Evolutionary conservation across 306 rosid genomes (phyloP).

Genomic region (Echinosophora koreensis): DNA sequence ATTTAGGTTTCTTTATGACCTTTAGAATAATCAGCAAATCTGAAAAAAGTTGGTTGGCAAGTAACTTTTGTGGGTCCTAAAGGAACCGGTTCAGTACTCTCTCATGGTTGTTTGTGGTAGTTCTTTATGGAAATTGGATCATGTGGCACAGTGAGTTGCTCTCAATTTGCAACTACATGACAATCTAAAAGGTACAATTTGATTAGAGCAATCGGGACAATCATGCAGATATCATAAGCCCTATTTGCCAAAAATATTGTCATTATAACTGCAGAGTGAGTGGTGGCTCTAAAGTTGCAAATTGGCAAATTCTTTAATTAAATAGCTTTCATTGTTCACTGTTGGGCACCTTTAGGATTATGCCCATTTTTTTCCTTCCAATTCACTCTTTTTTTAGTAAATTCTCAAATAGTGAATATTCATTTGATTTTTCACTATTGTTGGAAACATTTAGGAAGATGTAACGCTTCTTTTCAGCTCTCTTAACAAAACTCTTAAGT

Average conservation of each 20-base stretch:
- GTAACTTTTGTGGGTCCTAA: constrained; percentile 37
- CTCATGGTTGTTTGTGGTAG: constrained; percentile 16
- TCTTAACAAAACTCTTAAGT: no score
- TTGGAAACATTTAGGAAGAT: not conserved
- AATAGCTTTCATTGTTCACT: constrained; percentile 4
- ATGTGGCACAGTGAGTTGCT: not conserved
- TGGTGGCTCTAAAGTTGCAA: constrained; percentile 36
- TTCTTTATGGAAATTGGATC: constrained; percentile 16
- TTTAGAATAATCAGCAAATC: constrained; percentile 26
- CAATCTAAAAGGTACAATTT: constrained; percentile 28
- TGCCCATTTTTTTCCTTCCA: no score
- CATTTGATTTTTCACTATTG: constrained; percentile 1
- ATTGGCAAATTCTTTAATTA: constrained; percentile 15
- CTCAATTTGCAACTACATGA: not conserved
- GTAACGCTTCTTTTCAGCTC: constrained; percentile 26
- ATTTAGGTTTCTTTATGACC: constrained; percentile 6
- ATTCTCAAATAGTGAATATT: not conserved
- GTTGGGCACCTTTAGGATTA: not conserved
- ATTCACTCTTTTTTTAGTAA: no score
- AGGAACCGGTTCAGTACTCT: constrained; percentile 15
- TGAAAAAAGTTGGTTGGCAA: constrained; percentile 22
- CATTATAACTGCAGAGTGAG: constrained; percentile 29
- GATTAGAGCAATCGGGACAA: constrained; percentile 46
- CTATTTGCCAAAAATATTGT: constrained; percentile 34
- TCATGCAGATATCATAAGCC: constrained; percentile 53